A percentile compares a stretch with the other conserved stretches of the same genome.
Conservation (phyloP, 345 rosid genomes). For the Boechera retrofracta region DNA sequence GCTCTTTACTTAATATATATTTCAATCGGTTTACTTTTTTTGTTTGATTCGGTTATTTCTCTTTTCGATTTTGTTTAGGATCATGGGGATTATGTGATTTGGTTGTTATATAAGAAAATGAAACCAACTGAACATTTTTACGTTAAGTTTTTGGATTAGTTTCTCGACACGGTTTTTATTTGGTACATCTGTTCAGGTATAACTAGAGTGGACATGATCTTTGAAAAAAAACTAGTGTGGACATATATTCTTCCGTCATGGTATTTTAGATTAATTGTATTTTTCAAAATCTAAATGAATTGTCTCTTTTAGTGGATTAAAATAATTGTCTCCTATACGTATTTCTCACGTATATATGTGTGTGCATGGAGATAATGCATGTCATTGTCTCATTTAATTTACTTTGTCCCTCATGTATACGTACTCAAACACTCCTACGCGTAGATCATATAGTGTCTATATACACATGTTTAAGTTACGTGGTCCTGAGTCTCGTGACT, state of each 20-base stretch:
- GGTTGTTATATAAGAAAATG: background rate
- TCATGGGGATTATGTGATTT: background rate
- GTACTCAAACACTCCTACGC: background rate
- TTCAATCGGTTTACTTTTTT: background rate
- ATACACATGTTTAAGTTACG: background rate
- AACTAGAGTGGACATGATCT: background rate
- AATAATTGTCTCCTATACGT: background rate
- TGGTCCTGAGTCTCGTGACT: background rate
- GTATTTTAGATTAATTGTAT: background rate
- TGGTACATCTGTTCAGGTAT: background rate
- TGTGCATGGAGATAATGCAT: constrained; percentile 4
- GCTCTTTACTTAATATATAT: too few species aligned
- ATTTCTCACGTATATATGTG: background rate
- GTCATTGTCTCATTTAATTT: constrained; percentile 18
- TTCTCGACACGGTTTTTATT: background rate
- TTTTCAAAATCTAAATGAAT: background rate
- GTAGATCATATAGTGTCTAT: background rate
- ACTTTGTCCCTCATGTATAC: background rate
- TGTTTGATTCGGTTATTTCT: background rate
- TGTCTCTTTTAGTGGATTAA: background rate
- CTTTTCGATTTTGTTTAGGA: background rate
- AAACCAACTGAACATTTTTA: background rate
- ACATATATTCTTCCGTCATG: background rate
- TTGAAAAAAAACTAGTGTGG: background rate
- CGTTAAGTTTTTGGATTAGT: background rate